phyloP scores from a whole-genome alignment of 192 early-diverging fungal genomes.

The Podochytrium sp. region DNA sequence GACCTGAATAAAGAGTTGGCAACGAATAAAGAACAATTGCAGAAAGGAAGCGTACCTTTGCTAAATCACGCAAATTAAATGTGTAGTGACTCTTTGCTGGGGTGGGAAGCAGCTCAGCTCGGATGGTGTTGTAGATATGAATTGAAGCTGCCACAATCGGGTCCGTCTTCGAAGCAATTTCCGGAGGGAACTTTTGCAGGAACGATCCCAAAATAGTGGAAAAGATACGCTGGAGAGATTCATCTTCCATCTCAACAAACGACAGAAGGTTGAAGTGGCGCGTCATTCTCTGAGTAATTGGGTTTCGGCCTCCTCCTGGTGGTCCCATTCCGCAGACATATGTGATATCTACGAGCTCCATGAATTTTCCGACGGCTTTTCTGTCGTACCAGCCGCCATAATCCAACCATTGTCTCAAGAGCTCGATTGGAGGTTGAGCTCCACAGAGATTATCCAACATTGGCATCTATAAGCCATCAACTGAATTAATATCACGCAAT shows the following conservation, averaged over 20 bases:
- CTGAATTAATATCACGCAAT: too few relatives aligned
- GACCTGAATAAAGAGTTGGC: slow-evolving; percentile 30
- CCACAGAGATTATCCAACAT: slow-evolving; percentile 57
- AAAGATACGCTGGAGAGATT: slow-evolving; percentile 59
- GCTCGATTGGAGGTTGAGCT: slow-evolving; percentile 68
- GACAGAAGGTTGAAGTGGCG: slow-evolving; percentile 64
- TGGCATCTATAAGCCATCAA: slow-evolving; percentile 69
- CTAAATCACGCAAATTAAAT: slow-evolving; percentile 65
- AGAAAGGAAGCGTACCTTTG: slow-evolving; percentile 40
- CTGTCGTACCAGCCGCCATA: slow-evolving; percentile 67
- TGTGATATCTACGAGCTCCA: slow-evolving; percentile 63
- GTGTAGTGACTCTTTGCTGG: slow-evolving; percentile 70
- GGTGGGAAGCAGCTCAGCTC: slow-evolving; percentile 60
- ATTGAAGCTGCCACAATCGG: slow-evolving; percentile 57
- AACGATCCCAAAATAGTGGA: slow-evolving; percentile 58
- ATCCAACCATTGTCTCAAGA: slow-evolving; percentile 68
- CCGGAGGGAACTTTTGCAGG: slow-evolving; percentile 54
- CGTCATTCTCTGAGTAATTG: slow-evolving; percentile 55
- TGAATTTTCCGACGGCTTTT: slow-evolving; percentile 61
- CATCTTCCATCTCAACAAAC: slow-evolving; percentile 62
- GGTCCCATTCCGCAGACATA: slow-evolving; percentile 67
- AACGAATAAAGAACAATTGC: too few relatives aligned
- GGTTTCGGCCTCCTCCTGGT: slow-evolving; percentile 65
- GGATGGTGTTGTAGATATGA: slow-evolving; percentile 61
- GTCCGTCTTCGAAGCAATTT: slow-evolving; percentile 50